Base-by-base conservation (phyloP, 202 grass and related monocot species). In the Eragrostis tef region DNA sequence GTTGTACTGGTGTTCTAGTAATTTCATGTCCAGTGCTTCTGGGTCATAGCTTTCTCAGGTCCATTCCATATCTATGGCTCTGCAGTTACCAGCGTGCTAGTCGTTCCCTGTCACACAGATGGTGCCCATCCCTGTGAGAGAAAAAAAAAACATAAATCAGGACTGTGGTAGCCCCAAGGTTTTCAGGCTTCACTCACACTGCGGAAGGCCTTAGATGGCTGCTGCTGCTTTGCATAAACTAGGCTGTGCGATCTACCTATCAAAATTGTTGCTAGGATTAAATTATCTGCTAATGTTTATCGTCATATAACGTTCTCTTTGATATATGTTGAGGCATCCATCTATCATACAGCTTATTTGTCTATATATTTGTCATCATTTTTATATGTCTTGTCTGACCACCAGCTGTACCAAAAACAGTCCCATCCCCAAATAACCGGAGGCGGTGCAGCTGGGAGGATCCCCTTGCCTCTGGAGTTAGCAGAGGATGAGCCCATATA, bases 401-500 rank as follows among this genome's bases (percentile, higher is more conserved):
- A 21, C 41, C 43, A 44, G 24, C 60, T 71, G 34, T 78, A 63
- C 62, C 64, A 82, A 10, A 84, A 81, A 57, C 72, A 89, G 90
- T 58, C 73, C 13, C 39, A 44, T 57, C 39, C 87, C 68, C 84
- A 81, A 81, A 64, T 77, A n/a, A n/a, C 60, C 42, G 80, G 72
- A 51, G 73, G 44, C 4, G 34, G 44, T 12, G 8, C 71, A 64
- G 61, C 80, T 0, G 9, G 79, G 70, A 87, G 93, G 56, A 78
- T 95, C 57, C 93, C 93, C 1, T 67, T 95, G 68, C 93, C 93
- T 41, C 59, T 79, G 44, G 79, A 92, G 54, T 36, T 89, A 73
- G 83, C 86, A 45, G 87, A 72, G 31, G 86, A 90, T 73, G 93
- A 88, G 45, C 77, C 71, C 45, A 90, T 90, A 73, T 95, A 90